Evolutionary conservation across 768 basidiomycete genomes (phyloP), one percentile per base, ranked within the genome.

Genomic region (Termitomyces sp.): DNA sequence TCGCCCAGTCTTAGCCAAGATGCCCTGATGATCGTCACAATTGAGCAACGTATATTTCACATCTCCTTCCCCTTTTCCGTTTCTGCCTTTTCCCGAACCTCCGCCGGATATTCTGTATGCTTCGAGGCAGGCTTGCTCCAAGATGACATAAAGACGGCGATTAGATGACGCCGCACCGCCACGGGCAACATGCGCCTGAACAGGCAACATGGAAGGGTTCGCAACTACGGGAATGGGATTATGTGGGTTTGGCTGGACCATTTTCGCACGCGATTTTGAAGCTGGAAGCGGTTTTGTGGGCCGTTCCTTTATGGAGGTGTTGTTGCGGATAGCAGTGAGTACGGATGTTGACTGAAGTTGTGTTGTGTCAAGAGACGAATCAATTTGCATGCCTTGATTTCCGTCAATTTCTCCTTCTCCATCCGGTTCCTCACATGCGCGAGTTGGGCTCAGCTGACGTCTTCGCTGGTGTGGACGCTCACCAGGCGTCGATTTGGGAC

Each of bases 21-120:
- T 97, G 55, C 96, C 96, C 71, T 99, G 97, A 73, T 98, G 97
- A 64, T 98, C 97, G 70, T 98, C 97, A 71, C 97, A 98, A 73
- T 99, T 99, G 63, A 99, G 73, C 58, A 99, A 76, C 9, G 94
- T 94, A 72, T 98, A 98, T 74, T 98, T 98, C 58, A 92, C 93
- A 58, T 96, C 94, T 26, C 80, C 80, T 57, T 85, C 86, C 57
- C 80, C 82, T 60, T 83, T 81, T 50, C 78, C 70, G 36, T 76
- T 66, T 76, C 84, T 70, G 69, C 81, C 70, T 78, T 81, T 64
- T 48, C 81, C 81, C 53, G 80, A 76, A 48, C 83, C 79, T 26
- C 82, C 79, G 46, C 84, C 79, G 46, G 86, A 85, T 60, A 97
- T 82, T 59, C 90, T 83, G 76, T 98, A 98, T 3, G 93, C 92